Evolutionary conservation across 345 rosid genomes (phyloP), one percentile per base, ranked within the genome.

Genomic region (Eucalyptus erythrocorys): DNA sequence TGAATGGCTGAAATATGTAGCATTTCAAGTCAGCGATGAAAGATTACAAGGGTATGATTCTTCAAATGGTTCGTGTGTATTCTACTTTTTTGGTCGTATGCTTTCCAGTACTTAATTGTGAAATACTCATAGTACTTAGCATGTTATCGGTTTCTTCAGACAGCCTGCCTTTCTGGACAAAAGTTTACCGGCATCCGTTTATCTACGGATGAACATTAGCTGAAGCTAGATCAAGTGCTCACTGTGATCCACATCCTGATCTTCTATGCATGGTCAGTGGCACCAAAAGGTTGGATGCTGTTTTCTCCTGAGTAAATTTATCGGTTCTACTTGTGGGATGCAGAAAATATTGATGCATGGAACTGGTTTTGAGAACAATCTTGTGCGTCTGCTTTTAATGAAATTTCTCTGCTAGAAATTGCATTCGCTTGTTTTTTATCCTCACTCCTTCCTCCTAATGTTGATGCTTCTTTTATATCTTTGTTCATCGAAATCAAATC

Each of bases 161-260:
- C 91, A 95, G 98, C 98, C 99, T 88, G 59, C 90, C 32, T 79
- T 95, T 87, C 88, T 96, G 92, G 95, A 79, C 91, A 88, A 30
- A 87, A 94, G 94, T 89, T 89, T 91, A 89, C 59, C 96, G 79
- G 93, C 98, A 89, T 95, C 98, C 80, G 90, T 96, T 88, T 95
- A 98, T 91, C 89, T 97, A 85, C 96, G 98, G 98, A 97, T 96
- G 99, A 98, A 96, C 90, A 93, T 84, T 91, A n/a, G 93, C 97
- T 80, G 87, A 95, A 89, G 93, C 97, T 86, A 92, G 98, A 85
- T 97, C 99, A 87, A 96, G 94, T 92, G 91, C 97, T 82, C 97
- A 95, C 94, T 92, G 94, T 88, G 99, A 94, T 91, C 99, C 98
- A 86, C 98, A 98, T 90, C 98, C 96, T 90, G 95, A 98, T 90